Evolutionary conservation across 164 flowering plant genomes (phyloP).

Genomic region (Houttuynia cordata): DNA sequence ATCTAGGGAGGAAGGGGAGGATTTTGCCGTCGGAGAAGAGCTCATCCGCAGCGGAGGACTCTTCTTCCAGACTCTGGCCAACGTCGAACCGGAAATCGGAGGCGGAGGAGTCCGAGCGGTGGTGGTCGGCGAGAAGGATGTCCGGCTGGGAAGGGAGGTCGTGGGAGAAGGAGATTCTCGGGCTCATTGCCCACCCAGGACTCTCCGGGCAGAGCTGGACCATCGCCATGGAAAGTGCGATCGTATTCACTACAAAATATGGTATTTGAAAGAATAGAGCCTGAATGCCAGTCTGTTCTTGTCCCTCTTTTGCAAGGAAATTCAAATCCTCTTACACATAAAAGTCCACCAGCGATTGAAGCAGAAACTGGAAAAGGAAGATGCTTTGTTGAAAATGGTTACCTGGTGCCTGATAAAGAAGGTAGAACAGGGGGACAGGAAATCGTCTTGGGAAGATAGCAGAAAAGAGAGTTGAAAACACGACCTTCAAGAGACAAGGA

Average conservation of each 20-base stretch:
- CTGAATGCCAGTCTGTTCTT: no score
- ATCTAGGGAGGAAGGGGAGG: conserved; percentile 45
- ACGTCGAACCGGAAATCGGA: conserved; percentile 59
- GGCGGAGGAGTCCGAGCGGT: conserved; percentile 3
- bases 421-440: neutral
- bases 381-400: neutral
- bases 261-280: no score
- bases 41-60: conserved; percentile 54
- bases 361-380: neutral
- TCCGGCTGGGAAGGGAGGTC: conserved; percentile 36
- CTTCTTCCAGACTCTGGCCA: conserved; percentile 16
- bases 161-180: conserved; percentile 71
- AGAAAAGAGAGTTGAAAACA: neutral
- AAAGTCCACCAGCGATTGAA: neutral
- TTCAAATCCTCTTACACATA: neutral
- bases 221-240: conserved; percentile 1
- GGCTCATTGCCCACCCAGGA: conserved; percentile 27
- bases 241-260: no score
- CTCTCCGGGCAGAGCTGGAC: conserved; percentile 3
- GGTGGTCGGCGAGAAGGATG: conserved; percentile 10
- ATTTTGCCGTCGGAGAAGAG: conserved; percentile 69
- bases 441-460: neutral
- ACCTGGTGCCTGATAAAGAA: neutral
- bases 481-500: no score
- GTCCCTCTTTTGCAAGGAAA: no score